These are phyloP conservation scores for Debaryomyces hansenii DNA, from an alignment of 805 yeast species.

Conservation along the genomic window DNA sequence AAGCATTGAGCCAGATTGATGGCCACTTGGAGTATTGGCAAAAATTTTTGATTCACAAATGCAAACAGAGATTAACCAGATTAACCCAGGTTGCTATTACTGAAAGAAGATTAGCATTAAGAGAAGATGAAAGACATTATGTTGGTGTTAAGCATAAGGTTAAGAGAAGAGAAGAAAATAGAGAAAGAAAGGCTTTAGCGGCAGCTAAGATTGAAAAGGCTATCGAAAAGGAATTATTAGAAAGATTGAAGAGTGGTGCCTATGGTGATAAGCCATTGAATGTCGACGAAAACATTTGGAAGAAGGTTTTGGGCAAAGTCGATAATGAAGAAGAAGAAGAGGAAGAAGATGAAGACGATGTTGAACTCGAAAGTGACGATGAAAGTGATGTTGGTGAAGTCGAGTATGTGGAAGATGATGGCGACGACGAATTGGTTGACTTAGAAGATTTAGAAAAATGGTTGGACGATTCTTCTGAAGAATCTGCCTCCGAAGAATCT, in stretches of 20 bases:
- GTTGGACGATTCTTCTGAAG: conserved; percentile 54
- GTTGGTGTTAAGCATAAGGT: conserved; percentile 94
- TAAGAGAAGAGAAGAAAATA: conserved; percentile 86
- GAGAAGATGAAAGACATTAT: conserved; percentile 88
- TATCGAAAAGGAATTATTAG: conserved; percentile 91
- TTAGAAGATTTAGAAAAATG: conserved; percentile 91
- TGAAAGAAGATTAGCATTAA: conserved; percentile 87
- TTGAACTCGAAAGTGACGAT: conserved; percentile 47
- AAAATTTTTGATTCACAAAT: conserved; percentile 83
- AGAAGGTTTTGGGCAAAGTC: conserved; percentile 78
- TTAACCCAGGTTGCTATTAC: conserved; percentile 94
- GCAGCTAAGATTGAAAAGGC: conserved; percentile 97
- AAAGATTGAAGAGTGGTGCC: conserved; percentile 94
- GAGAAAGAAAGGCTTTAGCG: conserved; percentile 94
- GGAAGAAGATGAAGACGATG: conserved; percentile 57
- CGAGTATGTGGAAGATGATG: conserved; percentile 90
- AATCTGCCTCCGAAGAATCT: conserved; percentile 35
- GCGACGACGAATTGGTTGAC: conserved; percentile 85
- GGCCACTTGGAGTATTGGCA: conserved; percentile 90
- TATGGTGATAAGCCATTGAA: conserved; percentile 97
- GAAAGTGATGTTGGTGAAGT: conserved; percentile 70
- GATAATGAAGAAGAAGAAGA: conserved; percentile 59
- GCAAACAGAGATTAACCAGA: conserved; percentile 94
- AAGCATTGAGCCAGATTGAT: conserved; percentile 87
- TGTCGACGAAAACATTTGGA: conserved; percentile 95